These are phyloP conservation scores for Akanthomyces muscarius DNA, from an alignment of 2,329 filamentous ascomycete genomes.

Conservation along the genomic window DNA sequence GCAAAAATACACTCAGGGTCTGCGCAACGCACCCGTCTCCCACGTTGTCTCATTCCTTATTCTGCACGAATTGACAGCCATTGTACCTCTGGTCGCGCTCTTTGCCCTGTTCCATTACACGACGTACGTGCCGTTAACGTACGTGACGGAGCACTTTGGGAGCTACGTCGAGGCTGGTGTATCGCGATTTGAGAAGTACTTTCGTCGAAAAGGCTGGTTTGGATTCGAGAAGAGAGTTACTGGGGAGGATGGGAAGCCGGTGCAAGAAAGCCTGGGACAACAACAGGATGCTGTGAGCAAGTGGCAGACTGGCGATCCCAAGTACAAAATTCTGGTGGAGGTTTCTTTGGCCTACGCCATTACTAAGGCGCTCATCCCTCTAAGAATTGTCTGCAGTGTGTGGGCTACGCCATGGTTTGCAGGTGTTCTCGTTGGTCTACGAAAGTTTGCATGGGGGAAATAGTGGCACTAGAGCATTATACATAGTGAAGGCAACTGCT, in stretches of 20 bases:
- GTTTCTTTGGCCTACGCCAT: conserved; percentile 88
- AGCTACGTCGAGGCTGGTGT: conserved; percentile 57
- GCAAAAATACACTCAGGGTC: conserved; percentile 62
- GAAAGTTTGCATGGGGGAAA: conserved; percentile 29
- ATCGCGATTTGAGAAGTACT: conserved; percentile 72
- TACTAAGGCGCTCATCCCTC: conserved; percentile 78
- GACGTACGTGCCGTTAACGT: conserved; percentile 62
- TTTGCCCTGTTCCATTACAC: conserved; percentile 77
- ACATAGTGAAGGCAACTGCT: not conserved
- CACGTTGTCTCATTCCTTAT: conserved; percentile 84
- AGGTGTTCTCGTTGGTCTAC: conserved; percentile 50
- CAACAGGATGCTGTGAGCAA: conserved; percentile 31
- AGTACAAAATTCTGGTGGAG: conserved; percentile 57
- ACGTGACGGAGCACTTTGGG: conserved; percentile 48
- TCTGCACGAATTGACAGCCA: conserved; percentile 86
- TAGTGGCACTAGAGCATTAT: conserved; percentile 17
- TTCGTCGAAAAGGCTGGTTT: conserved; percentile 78
- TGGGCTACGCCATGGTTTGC: conserved; percentile 95
- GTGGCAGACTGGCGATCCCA: conserved; percentile 39
- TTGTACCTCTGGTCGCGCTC: conserved; percentile 73
- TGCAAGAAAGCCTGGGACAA: conserved; percentile 11
- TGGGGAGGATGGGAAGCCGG: not conserved
- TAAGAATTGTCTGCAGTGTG: conserved; percentile 71
- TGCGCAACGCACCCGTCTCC: conserved; percentile 73
- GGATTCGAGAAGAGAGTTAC: conserved; percentile 45